Evolutionary conservation across 176 grass and related monocot genomes (phyloP), one percentile per base, ranked within the genome.

Genomic region (Thinopyrum elongatum): DNA sequence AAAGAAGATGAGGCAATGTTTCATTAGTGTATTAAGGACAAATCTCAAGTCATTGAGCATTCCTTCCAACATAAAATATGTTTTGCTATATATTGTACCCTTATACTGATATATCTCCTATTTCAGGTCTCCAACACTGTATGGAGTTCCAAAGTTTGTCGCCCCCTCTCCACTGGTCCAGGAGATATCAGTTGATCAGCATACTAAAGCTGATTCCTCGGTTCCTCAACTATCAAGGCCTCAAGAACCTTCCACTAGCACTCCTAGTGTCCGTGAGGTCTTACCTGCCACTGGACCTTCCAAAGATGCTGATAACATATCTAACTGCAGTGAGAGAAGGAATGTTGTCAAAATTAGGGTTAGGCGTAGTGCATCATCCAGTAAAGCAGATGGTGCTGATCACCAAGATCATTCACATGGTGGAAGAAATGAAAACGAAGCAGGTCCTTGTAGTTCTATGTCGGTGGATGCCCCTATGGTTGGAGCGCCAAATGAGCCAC

Each of bases 321-420:
- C 97, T 51, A 93, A 92, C 85, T 87, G 94, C 85, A 99, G 97
- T 8, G 92, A 94, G 69, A 94, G 90, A 82, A 99, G 80, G 87
- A 99, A 96, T 58, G 89, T 96, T 3, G 70, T 99, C 29, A 99
- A 99, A 90, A 94, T 99, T 61, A 92, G 88, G 88, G 92, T 96
- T 65, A 96, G 81, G 59, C 90, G 87, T 59, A 71, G 81, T 82
- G 78, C 86, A 68, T 98, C 97, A 60, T 95, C 92, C 22, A 95
- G 94, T 87, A 98, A 92, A 87, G 86, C 79, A 88, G 92, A 95
- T 69, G 96, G 87, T 83, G 86, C 78, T 79, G 90, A 92, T 85
- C 86, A 57, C 31, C 91, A 55, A 81, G 92, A 80, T 80, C 82
- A 72, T 61, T 89, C 70, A 55, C 91, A 83, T 60, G 93, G 79